A percentile compares a stretch with the other conserved stretches of the same genome.
Evolutionary conservation across 495 filamentous ascomycete genomes (phyloP).

Genomic region (Podospora didyma): DNA sequence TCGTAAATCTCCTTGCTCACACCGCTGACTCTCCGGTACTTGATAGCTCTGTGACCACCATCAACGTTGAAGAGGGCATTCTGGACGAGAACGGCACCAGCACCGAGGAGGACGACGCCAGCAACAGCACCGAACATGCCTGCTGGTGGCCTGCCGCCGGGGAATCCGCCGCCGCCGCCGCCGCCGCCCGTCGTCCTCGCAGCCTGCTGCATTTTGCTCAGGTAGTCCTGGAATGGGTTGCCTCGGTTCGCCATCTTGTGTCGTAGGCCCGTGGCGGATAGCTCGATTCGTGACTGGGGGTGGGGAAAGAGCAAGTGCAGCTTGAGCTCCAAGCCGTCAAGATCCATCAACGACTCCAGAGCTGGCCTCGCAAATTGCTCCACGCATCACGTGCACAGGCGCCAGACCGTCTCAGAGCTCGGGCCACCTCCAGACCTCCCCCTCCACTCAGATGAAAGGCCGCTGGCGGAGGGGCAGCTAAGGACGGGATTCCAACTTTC

Average conservation of each 20-base stretch:
- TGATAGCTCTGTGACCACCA: slow-evolving; percentile 98
- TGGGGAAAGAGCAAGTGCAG: slow-evolving; percentile 16
- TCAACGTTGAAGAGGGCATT: slow-evolving; percentile 98
- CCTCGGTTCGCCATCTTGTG: slow-evolving; percentile 44
- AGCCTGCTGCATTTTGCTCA: slow-evolving; percentile 28
- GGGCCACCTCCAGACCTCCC: neutral
- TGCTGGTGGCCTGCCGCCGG: slow-evolving; percentile 33
- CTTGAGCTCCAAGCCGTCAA: neutral
- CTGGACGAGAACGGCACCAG: slow-evolving; percentile 63
- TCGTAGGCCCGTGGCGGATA: neutral
- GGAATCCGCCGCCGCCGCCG: slow-evolving; percentile 32
- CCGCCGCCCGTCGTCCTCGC: slow-evolving; percentile 19
- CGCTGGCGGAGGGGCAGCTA: too few species aligned
- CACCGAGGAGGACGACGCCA: slow-evolving; percentile 53
- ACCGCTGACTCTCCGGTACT: slow-evolving; percentile 90
- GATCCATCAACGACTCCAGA: neutral
- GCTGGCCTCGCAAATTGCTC: neutral
- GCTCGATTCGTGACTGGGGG: slow-evolving; percentile 10
- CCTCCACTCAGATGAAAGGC: neutral
- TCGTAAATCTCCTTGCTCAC: slow-evolving; percentile 93
- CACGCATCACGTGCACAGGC: neutral
- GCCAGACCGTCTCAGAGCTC: neutral
- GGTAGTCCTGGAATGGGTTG: slow-evolving; percentile 43
- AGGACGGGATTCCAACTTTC: too few species aligned
- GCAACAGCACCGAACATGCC: slow-evolving; percentile 27